Percentiles rank a stretch among this genome's conserved stretches.
Evolutionary conservation across 345 rosid species (phyloP).

Genomic region (Fremontodendron californicum): DNA sequence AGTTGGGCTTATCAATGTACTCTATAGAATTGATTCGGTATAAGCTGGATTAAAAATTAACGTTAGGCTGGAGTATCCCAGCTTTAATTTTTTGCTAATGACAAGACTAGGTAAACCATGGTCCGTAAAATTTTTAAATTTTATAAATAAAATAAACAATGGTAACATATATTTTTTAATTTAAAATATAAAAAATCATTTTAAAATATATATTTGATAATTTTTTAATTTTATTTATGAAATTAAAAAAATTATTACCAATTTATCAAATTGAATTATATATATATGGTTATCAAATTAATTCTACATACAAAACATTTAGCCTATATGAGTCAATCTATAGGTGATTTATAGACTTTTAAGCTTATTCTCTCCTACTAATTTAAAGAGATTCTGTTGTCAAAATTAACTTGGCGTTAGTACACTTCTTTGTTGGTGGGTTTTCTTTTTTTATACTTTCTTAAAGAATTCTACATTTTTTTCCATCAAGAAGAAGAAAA

Average conservation of each 20-base stretch:
- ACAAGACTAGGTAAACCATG: too few species aligned
- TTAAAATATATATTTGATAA: too few species aligned
- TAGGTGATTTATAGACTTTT: neutral
- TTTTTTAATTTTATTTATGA: too few species aligned
- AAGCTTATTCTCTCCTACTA: neutral
- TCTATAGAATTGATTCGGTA: conserved; percentile 30
- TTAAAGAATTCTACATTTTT: neutral
- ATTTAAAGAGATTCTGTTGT: neutral
- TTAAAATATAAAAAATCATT: too few species aligned
- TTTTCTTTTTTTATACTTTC: neutral
- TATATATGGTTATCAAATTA: neutral
- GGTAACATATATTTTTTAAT: too few species aligned
- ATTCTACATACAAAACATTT: neutral
- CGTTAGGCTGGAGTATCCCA: conserved; percentile 16
- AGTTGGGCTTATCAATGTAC: conserved; percentile 25
- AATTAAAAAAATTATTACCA: too few species aligned
- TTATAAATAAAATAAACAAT: too few species aligned
- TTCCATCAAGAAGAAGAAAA: too few species aligned
- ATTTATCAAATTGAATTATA: too few species aligned
- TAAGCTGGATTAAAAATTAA: neutral
- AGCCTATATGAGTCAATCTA: neutral
- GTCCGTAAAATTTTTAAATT: too few species aligned
- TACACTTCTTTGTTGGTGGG: neutral
- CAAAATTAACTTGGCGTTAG: neutral
- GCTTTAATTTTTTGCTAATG: conserved; percentile 14